Percentiles rank a stretch among this genome's conserved stretches.
These are phyloP conservation scores for Ophiostoma triangulosporum DNA, from an alignment of 2,329 filamentous ascomycete species.

Conservation along the genomic window DNA sequence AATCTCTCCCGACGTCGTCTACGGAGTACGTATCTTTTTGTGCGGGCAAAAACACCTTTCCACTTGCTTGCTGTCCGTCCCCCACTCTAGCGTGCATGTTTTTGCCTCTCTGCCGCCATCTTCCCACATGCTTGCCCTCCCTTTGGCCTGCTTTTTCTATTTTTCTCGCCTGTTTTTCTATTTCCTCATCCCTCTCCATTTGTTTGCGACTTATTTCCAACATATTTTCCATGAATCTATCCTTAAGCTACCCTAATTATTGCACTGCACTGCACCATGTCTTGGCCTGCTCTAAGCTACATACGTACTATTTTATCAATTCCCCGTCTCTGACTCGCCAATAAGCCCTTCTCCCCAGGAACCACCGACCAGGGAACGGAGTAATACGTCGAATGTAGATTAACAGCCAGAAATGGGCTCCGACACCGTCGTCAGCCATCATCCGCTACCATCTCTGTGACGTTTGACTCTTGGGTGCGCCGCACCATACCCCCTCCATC, in stretches of 20 bases:
- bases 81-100: background rate
- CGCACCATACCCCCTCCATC: too few relatives aligned
- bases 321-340: constrained; percentile 14
- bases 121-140: constrained; percentile 8
- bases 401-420: constrained; percentile 8
- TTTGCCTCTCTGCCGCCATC: constrained; percentile 9
- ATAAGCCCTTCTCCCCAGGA: constrained; percentile 6
- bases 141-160: constrained; percentile 1
- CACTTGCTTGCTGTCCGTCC: too few relatives aligned
- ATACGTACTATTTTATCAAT: constrained; percentile 13
- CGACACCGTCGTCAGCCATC: too few relatives aligned
- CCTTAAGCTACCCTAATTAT: too few relatives aligned
- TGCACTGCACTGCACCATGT: background rate
- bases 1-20: background rate
- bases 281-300: too few relatives aligned
- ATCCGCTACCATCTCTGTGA: too few relatives aligned
- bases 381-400: background rate
- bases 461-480: too few relatives aligned
- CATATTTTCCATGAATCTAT: background rate
- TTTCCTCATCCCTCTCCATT: background rate
- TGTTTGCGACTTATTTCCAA: background rate
- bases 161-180: background rate
- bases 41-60: background rate
- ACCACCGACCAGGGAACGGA: background rate
- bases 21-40: background rate